Percentiles rank a stretch among this genome's conserved stretches.
These are phyloP conservation scores for Heritiera littoralis DNA, from an alignment of 345 rosid genomes.

Conservation along the genomic window DNA sequence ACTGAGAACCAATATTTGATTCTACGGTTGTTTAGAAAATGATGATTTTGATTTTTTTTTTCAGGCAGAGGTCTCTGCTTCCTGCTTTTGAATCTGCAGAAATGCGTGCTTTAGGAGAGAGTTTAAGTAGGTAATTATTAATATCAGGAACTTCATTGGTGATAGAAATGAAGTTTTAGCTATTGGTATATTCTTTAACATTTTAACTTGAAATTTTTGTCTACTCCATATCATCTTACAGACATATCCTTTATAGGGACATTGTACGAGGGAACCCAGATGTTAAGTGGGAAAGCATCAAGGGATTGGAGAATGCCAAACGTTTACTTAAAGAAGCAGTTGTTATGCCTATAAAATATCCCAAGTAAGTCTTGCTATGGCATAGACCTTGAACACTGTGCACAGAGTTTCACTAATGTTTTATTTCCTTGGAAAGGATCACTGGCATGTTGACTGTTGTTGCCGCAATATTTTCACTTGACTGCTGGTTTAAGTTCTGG, in stretches of 20 bases:
- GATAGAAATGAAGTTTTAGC: not conserved
- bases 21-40: slow-evolving; percentile 9
- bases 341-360: slow-evolving; percentile 99
- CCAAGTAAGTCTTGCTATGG: slow-evolving; percentile 58
- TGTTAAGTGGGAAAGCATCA: slow-evolving; percentile 93
- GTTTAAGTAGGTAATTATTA: slow-evolving; percentile 68
- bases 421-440: not conserved
- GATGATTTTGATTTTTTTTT: slow-evolving; percentile 24
- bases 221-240: not conserved
- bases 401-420: not conserved
- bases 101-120: slow-evolving; percentile 79
- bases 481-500: not conserved
- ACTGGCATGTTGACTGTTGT: not conserved
- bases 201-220: not conserved
- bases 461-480: not conserved
- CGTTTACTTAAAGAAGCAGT: slow-evolving; percentile 95
- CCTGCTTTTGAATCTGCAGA: slow-evolving; percentile 92
- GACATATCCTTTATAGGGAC: slow-evolving; percentile 54
- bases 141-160: slow-evolving; percentile 11
- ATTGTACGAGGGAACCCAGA: slow-evolving; percentile 91
- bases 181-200: not conserved
- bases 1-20: not conserved
- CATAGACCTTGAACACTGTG: not conserved
- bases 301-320: slow-evolving; percentile 88
- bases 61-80: slow-evolving; percentile 79